Evolutionary conservation across 495 filamentous ascomycete genomes (phyloP), one percentile per base, ranked within the genome.

Genomic region (Umbilicaria muhlenbergii): DNA sequence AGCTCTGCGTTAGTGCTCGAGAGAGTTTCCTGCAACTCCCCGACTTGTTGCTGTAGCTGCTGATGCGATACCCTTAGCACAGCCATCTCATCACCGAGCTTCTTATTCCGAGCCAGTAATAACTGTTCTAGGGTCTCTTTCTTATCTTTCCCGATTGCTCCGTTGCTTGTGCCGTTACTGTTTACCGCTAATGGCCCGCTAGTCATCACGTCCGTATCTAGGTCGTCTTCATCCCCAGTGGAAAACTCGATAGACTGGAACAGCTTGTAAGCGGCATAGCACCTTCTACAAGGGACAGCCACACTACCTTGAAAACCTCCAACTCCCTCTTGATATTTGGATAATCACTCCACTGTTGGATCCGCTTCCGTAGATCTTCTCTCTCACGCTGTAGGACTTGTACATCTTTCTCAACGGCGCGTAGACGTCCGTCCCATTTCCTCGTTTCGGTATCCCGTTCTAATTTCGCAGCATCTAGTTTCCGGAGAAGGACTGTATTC

Each of bases 281-380:
- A 28, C 8, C 24, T 28, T 28, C 24, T 6, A 18, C 15, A 14
- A 32, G 11, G 11, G 15, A 39, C 32, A 16, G 17, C 33, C 35
- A 44, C 37, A 49, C 39, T 57, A 78, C 74, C 64, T 94, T 94
- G 51, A 98, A 73, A 38, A 98, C 86, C 51, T 96, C 91, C 18
- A 98, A 70, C 60, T 98, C 92, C 43, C 86, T 80, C 56, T 91
- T 93, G 37, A 98, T 80, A 47, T 95, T 87, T 32, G 94, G 86
- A 54, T 99, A 99, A 58, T 99, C 92, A 50, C 79, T 74, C 75
- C 86, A 89, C 54, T 83, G 89, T 41, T 84, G 77, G 15, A 95
- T 72, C 58, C 86, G 92, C 19, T 69, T 67, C 53, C 79, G 82
- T 35, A 96, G 65, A 35, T 66, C 63, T 39, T 84, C 80, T 35